Conservation (phyloP, 331 rosid genomes). For the Quercus tomentella region DNA sequence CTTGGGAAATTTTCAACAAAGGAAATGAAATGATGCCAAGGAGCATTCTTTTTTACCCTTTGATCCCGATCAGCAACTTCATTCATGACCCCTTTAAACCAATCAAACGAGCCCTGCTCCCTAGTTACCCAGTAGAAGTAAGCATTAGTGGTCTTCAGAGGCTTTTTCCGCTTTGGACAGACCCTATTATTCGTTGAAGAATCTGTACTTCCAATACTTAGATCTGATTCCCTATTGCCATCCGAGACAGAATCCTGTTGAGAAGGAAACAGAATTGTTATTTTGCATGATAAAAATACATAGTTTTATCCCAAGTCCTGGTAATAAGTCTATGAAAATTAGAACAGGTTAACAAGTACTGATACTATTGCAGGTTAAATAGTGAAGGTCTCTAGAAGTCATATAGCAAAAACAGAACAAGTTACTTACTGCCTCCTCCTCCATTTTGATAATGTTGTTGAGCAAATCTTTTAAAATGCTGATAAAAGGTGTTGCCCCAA, state of each 20-base stretch:
- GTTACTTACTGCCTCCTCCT: constrained; percentile 87
- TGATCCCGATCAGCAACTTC: constrained; percentile 96
- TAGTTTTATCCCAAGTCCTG: background rate
- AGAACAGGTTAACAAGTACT: background rate
- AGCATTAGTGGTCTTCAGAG: constrained; percentile 88
- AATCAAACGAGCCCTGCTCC: constrained; percentile 99
- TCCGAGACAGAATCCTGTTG: constrained; percentile 72
- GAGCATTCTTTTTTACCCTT: constrained; percentile 54
- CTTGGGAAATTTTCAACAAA: background rate
- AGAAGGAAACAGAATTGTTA: constrained; percentile 12
- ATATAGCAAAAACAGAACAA: background rate
- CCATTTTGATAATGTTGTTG: constrained; percentile 87
- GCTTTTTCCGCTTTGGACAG: constrained; percentile 63
- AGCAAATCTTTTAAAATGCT: constrained; percentile 94
- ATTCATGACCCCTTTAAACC: constrained; percentile 99
- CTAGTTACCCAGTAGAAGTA: constrained; percentile 99
- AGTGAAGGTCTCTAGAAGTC: background rate
- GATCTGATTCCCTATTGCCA: constrained; percentile 64
- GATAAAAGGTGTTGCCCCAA: constrained; percentile 98
- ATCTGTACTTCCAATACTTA: constrained; percentile 63
- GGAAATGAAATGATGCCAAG: constrained; percentile 8
- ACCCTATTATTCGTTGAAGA: constrained; percentile 44
- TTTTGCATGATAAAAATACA: background rate
- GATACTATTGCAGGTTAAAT: background rate
- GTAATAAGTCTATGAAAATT: background rate